Evolutionary conservation across 352 stramenopile species (phyloP), one percentile per base, ranked within the genome.

Genomic region (Phytophthora melonis): DNA sequence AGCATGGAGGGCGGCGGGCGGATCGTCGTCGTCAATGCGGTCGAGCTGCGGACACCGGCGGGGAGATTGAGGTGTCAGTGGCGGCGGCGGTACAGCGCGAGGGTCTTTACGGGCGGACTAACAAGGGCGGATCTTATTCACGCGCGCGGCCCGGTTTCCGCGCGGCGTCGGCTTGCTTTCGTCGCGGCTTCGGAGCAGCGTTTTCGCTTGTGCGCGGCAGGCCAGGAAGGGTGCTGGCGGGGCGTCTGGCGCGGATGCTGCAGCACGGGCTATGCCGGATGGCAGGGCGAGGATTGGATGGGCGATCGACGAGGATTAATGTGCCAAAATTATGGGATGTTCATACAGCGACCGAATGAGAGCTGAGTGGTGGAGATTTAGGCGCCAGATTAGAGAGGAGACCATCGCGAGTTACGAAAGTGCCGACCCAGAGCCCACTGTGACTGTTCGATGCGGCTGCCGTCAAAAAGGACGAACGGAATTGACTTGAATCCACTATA

Each of bases 1-100:
- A 90, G 85, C 85, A 90, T 90, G 56, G 68, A 70, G n/a, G 23
- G 54, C n/a, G n/a, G 50, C 13, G 7, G 23, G 23, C 23, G 23
- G 23, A 25, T 25, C 23, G 23, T 25, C 32, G 50, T 60, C 58
- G 59, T 69, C 64, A 58, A 65, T 66, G 34, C 11, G 14, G 36
- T 11, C 10, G 11, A 32, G 32, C 53, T 36, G 25, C 11, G 36
- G 41, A 32, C 63, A 36, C 39, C 23, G 25, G 58, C 21, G 45
- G 47, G 63, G 41, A 68, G 65, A 56, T 57, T 45, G 19, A 50
- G 30, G 65, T 36, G 41, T 58, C 59, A 30, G 52, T 25, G 23
- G 23, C 23, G 23, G 2, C 23, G 23, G 23, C 34, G 41, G 6
- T 18, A 34, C 30, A 34, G 36, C 16, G 41, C 23, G 58, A 30